These are phyloP conservation scores for Sungouiozyma ichnusensis DNA, from an alignment of 805 yeast genomes.

Conservation along the genomic window DNA sequence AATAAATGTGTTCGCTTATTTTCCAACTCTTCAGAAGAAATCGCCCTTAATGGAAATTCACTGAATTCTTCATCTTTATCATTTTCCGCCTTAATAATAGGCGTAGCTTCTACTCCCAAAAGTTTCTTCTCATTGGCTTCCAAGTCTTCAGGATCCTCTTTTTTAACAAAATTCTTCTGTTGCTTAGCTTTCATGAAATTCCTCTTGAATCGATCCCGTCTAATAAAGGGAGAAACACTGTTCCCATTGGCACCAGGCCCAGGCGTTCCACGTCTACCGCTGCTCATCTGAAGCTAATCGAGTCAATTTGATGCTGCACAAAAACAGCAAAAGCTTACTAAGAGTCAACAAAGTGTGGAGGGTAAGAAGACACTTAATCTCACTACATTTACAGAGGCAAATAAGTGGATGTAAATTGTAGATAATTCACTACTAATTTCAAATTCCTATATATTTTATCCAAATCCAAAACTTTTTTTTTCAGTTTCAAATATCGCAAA, in stretches of 20 bases:
- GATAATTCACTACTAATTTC: too few species aligned
- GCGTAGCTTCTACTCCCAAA: slow-evolving; percentile 12
- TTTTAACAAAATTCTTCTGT: slow-evolving; percentile 15
- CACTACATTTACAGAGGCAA: neutral
- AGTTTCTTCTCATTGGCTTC: slow-evolving; percentile 20
- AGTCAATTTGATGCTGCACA: too few species aligned
- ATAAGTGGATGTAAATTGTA: too few species aligned
- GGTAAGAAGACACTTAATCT: neutral
- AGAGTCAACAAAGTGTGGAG: too few species aligned
- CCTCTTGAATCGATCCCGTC: slow-evolving; percentile 28
- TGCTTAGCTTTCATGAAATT: slow-evolving; percentile 24
- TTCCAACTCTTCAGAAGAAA: slow-evolving; percentile 58
- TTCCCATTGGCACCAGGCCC: slow-evolving; percentile 9
- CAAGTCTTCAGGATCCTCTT: slow-evolving; percentile 25
- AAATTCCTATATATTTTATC: too few species aligned
- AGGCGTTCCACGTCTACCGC: slow-evolving; percentile 3
- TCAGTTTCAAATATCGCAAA: too few species aligned
- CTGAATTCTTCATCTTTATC: slow-evolving; percentile 21
- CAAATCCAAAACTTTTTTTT: too few species aligned
- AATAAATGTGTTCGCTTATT: slow-evolving; percentile 70
- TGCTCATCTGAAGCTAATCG: too few species aligned
- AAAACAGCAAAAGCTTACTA: too few species aligned
- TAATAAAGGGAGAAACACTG: slow-evolving; percentile 28
- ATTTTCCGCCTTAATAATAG: slow-evolving; percentile 6
- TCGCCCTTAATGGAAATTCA: slow-evolving; percentile 49